These are phyloP conservation scores for Parastagonospora avenae DNA, from an alignment of 2,329 filamentous ascomycete genomes.

Conservation along the genomic window DNA sequence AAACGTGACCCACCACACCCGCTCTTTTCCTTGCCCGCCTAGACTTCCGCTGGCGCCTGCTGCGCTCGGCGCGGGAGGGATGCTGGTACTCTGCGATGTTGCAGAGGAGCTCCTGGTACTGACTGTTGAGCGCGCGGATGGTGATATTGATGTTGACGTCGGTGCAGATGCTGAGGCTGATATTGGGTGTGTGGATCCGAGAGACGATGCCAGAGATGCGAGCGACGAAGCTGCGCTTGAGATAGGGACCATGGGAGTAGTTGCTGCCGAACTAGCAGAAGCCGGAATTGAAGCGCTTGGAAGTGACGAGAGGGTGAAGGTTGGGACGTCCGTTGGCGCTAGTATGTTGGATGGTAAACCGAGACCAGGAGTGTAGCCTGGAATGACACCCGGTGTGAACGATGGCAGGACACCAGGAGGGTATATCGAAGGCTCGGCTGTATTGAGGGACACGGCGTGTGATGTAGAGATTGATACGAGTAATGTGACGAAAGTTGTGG, in stretches of 20 bases:
- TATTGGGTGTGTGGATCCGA: constrained; percentile 1
- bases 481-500: too few species aligned
- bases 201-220: constrained; percentile 1
- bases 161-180: constrained; percentile 5
- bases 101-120: constrained; percentile 15
- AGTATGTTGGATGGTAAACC: background rate
- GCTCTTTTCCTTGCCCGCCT: constrained; percentile 20
- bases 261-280: background rate
- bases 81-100: constrained; percentile 19
- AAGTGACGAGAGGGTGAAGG: background rate
- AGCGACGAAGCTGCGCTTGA: background rate
- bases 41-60: constrained; percentile 14
- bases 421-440: background rate
- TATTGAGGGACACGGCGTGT: background rate
- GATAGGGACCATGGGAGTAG: too few species aligned
- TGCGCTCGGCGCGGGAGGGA: constrained; percentile 36
- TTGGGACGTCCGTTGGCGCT: background rate
- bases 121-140: constrained; percentile 17
- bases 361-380: constrained; percentile 2
- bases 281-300: constrained; percentile 8
- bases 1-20: constrained; percentile 41
- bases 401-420: background rate
- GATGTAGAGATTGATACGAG: background rate
- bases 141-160: constrained; percentile 3
- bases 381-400: background rate